Evolutionary conservation across 2,329 filamentous ascomycete genomes (phyloP).

Genomic region (Fusarium austroafricanum): DNA sequence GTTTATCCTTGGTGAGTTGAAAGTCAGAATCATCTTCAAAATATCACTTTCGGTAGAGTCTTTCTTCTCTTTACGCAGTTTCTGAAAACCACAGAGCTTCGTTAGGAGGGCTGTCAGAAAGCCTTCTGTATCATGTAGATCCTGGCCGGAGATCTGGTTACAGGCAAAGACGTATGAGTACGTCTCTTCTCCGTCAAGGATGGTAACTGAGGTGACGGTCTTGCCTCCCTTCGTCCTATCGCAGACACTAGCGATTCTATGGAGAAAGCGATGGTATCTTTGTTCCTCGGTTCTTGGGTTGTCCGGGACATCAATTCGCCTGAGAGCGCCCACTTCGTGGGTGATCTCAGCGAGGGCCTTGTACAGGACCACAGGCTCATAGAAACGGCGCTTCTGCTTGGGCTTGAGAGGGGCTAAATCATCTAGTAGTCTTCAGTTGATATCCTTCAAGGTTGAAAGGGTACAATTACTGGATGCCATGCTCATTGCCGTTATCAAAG

Average conservation of each 20-base stretch:
- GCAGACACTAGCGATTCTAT: slow-evolving; percentile 49
- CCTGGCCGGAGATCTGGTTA: slow-evolving; percentile 35
- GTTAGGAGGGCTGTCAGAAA: slow-evolving; percentile 32
- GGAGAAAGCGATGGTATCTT: slow-evolving; percentile 46
- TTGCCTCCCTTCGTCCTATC: slow-evolving; percentile 45
- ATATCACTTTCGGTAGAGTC: background rate
- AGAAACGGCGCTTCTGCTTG: slow-evolving; percentile 44
- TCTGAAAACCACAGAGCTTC: slow-evolving; percentile 9
- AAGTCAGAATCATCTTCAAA: slow-evolving; percentile 32
- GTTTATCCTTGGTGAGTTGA: slow-evolving; percentile 34
- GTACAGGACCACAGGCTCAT: slow-evolving; percentile 46
- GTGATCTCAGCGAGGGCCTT: slow-evolving; percentile 41
- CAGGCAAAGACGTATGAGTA: slow-evolving; percentile 50
- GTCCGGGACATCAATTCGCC: background rate
- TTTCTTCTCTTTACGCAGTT: rapidly evolving
- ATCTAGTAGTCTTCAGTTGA: background rate
- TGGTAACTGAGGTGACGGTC: slow-evolving; percentile 48
- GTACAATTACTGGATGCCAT: slow-evolving; percentile 9
- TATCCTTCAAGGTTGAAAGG: rapidly evolving
- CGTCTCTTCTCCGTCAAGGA: slow-evolving; percentile 45
- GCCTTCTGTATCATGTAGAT: background rate
- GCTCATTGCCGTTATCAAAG: background rate
- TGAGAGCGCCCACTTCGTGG: slow-evolving; percentile 8
- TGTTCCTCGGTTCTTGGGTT: slow-evolving; percentile 34
- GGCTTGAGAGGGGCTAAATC: slow-evolving; percentile 11